Conservation (phyloP, 768 basidiomycete genomes). For the Trametes cubensis region DNA sequence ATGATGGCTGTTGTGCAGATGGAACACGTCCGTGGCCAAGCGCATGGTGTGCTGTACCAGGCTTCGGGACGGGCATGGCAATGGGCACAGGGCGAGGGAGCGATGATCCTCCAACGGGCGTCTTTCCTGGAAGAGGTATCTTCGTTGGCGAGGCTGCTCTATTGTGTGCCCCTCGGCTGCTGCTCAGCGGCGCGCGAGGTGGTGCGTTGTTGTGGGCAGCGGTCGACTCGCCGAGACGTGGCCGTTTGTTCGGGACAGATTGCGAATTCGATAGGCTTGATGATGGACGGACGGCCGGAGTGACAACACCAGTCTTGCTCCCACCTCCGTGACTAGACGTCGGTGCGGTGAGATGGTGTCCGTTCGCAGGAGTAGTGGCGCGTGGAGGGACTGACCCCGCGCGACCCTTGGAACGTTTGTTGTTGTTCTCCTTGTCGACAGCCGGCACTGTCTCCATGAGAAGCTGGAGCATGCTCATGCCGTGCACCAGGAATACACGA, state of each 20-base stretch:
- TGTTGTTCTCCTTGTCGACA: constrained; percentile 76
- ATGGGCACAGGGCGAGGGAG: constrained; percentile 46
- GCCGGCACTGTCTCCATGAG: constrained; percentile 71
- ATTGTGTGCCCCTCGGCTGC: constrained; percentile 36
- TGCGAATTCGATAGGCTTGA: constrained; percentile 45
- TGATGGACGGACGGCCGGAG: constrained; percentile 63
- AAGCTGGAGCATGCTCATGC: constrained; percentile 76
- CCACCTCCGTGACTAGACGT: constrained; percentile 28
- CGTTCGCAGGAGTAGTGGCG: constrained; percentile 56
- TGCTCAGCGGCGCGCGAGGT: constrained; percentile 28
- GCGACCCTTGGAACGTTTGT: constrained; percentile 34
- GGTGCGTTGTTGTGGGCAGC: constrained; percentile 23
- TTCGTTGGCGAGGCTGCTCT: constrained; percentile 53
- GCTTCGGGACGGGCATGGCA: constrained; percentile 54
- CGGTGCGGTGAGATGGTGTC: constrained; percentile 37
- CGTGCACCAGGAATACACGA: constrained; percentile 81
- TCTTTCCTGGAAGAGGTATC: constrained; percentile 38
- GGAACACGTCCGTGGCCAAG: constrained; percentile 57
- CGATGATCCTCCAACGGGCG: constrained; percentile 35
- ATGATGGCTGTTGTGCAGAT: constrained; percentile 34
- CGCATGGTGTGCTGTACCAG: constrained; percentile 54
- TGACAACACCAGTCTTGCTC: constrained; percentile 48
- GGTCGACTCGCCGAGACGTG: constrained; percentile 51
- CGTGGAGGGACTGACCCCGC: constrained; percentile 64
- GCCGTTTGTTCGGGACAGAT: constrained; percentile 66